Evolutionary conservation across 2,329 filamentous ascomycete species (phyloP).

Genomic region (Colletotrichum sansevieriae): DNA sequence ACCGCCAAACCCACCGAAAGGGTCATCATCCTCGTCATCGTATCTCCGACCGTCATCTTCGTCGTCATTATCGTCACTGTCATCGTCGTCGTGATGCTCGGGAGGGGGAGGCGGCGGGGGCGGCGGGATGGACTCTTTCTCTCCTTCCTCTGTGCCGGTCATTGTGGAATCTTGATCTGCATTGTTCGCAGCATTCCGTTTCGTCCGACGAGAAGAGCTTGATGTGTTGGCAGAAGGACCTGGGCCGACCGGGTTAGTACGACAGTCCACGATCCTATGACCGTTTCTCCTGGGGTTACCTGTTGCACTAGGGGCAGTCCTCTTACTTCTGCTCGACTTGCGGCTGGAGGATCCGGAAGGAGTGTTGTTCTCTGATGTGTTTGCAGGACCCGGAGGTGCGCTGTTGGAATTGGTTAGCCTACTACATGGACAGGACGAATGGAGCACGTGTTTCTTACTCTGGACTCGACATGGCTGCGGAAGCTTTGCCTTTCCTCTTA

Average conservation of each 20-base stretch:
- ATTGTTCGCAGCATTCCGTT: conserved; percentile 64
- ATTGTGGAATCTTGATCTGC: conserved; percentile 76
- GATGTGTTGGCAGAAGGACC: conserved; percentile 53
- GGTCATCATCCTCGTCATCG: conserved; percentile 73
- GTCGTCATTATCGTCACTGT: conserved; percentile 64
- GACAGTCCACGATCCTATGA: background rate
- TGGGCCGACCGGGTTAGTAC: conserved; percentile 42
- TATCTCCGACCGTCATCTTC: conserved; percentile 56
- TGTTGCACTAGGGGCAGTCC: conserved; percentile 62
- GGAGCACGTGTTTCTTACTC: conserved; percentile 65
- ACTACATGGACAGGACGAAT: background rate
- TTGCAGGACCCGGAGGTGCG: conserved; percentile 73
- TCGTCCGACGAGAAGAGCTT: conserved; percentile 60
- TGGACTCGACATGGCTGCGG: conserved; percentile 78
- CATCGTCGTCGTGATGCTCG: conserved; percentile 54
- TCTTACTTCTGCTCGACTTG: conserved; percentile 80
- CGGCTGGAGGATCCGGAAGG: conserved; percentile 75
- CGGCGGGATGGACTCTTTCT: conserved; percentile 56
- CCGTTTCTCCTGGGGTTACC: conserved; percentile 48
- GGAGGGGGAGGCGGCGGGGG: conserved; percentile 58
- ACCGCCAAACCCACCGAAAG: conserved; percentile 76
- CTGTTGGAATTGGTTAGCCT: conserved; percentile 46
- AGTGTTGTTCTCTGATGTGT: conserved; percentile 68
- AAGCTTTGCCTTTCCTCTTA: conserved; percentile 71
- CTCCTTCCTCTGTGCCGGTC: conserved; percentile 74